These are phyloP conservation scores for Botrytis galanthina DNA, from an alignment of 2,329 filamentous ascomycete genomes.

Conservation along the genomic window DNA sequence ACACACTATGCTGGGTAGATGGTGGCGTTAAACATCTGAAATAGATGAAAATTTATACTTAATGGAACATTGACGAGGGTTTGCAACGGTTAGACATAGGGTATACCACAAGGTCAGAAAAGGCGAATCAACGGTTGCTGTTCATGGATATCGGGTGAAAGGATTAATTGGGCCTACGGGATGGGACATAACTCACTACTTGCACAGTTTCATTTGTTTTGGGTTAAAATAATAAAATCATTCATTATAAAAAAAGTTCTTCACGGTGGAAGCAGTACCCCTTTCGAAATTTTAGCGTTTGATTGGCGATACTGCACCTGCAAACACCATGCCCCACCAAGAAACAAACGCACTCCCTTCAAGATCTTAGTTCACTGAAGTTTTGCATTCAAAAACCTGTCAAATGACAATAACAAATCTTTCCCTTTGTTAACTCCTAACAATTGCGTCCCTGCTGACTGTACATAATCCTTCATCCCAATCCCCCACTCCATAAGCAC, in stretches of 20 bases:
- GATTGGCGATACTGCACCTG: background rate
- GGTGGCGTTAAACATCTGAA: background rate
- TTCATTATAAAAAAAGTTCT: background rate
- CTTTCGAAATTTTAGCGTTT: background rate
- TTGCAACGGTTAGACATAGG: background rate
- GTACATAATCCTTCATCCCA: background rate
- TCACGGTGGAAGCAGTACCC: background rate
- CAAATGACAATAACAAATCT: background rate
- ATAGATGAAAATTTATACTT: background rate
- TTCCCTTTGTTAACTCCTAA: background rate
- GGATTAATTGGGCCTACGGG: background rate
- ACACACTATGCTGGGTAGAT: constrained; percentile 1
- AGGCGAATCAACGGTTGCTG: background rate
- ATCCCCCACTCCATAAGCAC: background rate
- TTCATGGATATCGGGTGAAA: background rate
- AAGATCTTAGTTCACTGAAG: background rate
- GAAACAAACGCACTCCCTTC: background rate
- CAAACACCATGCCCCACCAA: background rate
- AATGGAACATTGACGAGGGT: background rate
- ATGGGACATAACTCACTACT: background rate
- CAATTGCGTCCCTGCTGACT: background rate
- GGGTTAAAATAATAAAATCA: background rate
- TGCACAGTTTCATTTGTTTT: background rate
- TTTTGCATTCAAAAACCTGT: background rate
- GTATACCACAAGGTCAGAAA: background rate